Evolutionary conservation across 805 yeast species (phyloP), one percentile per base, ranked within the genome.

Genomic region (Ogataea polymorpha): DNA sequence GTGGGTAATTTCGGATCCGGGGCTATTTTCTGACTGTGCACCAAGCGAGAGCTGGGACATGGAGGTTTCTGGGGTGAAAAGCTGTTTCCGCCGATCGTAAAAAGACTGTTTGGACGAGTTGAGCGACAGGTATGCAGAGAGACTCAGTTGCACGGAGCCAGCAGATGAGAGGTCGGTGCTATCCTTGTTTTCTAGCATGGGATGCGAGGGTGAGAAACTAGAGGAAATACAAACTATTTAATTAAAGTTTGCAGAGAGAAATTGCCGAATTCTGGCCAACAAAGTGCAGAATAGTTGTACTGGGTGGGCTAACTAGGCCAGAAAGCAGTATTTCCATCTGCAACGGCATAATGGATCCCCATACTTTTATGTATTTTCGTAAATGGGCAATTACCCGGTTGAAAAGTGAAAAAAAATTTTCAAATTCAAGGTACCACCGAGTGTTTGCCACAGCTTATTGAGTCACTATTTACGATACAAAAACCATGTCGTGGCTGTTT

Each of bases 401-500:
- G 24, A 11, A 16, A 30, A 15, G 7, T 16, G 23, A 18, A 32
- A 38, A 38, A 37, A 38, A 32, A 20, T 39, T 39, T 39, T 28
- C 14, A 27, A 14, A n/a, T 23, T 21, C 12, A 33, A 33, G 42
- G 33, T 16, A 21, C 24, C 11, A 29, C 18, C 21, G 25, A 23
- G 35, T 13, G 33, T 32, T 39, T 32, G 42, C 42, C 37, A 28
- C 29, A 32, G 35, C 11, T 34, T 5, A 12, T 18, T 30, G 14
- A 25, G 12, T 25, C 26, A 27, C 17, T 12, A 12, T 24, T 6
- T 26, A 20, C 13, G 13, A 26, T 17, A 16, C 23, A 35, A 5
- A 15, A 14, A 46, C 8, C 26, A 71, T 71, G 75, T 71, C 76
- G 44, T 74, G 80, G 80, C 55, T 72, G 59, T 72, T 74, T 48